Base-by-base conservation (phyloP, 345 rosid species). In the Excoecaria cochinchinensis region DNA sequence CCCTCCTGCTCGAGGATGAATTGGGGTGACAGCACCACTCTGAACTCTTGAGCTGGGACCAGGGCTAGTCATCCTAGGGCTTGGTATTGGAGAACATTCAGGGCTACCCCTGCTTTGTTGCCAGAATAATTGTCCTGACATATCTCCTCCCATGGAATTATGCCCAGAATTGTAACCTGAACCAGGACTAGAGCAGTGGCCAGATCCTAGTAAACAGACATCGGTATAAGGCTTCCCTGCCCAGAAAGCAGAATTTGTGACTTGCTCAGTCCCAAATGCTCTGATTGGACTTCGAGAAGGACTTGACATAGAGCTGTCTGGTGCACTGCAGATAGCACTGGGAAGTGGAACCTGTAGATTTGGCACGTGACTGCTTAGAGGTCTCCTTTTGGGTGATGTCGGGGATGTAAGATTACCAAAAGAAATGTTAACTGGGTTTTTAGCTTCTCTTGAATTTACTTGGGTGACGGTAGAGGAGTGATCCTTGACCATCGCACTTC, bases 241-340 rank as follows among this genome's bases (percentile, higher is more conserved):
- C 85, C 90, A 89, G 60, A 90, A 81, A 68, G 90, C 92, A 75
- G 92, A 79, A 87, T 90, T 89, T 75, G 88, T 74, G 60, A 81
- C 85, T 71, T 86, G 97, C 67, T 95, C 99, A 11, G 82, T 76
- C 65, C 91, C 86, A 78, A 83, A 88, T 4, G 88, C 87, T 82
- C 97, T 87, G 84, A 89, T 74, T 76, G 99, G 99, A 85, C 99
- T 95, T 87, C 98, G 87, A 14, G 99, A 93, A 83, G 99, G 99
- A 87, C 99, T 95, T 53, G 99, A 95, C 91, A 89, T 76, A 77
- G 97, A 93, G 82, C 98, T 95, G 74, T 93, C 98, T 46, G 97
- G 95, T 78, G 99, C 97, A 88, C 98, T 87, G 78, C 70, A 87
- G 57, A 90, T 84, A 70, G 88, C 88, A 79, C 90, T 88, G 15